Base-by-base conservation (phyloP, 495 filamentous ascomycete species). In the Aspergillus sclerotioniger region DNA sequence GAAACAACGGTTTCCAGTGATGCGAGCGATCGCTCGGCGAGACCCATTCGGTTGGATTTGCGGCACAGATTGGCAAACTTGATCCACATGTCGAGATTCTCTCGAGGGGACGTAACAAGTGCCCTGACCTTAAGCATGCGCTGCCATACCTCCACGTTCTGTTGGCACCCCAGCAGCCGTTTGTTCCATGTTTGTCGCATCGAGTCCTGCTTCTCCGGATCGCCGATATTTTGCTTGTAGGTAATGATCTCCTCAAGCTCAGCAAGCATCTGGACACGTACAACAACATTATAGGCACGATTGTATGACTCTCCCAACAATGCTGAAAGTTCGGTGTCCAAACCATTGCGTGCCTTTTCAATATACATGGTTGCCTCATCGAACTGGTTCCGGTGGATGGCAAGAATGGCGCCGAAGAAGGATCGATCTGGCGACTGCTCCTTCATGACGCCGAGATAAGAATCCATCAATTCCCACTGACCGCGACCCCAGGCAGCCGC, bases 31-130 rank as follows among this genome's bases (percentile, higher is more conserved):
- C 96, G 93, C 76, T 98, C 94, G 3, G 93, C 95, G n/a, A 99
- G 82, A 13, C 93, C 94, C 77, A 91, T 92, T 9, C 94, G 87
- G 51, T 90, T 89, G 31, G 91, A 96, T 68, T 98, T 99, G 63
- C 94, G 88, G 71, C 94, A 99, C 8, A 99, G 82, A 62, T 97
- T 98, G 58, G 95, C 90, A 65, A 96, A 98, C 67, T 99, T 99
- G 76, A 98, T 97, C 82, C 90, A 96, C 91, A 98, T 98, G 65
- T 94, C 89, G 80, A 95, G 89, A 62, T 98, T 96, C 68, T 99
- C 92, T 29, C 82, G 85, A 4, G 94, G 92, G 10, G 82, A 83
- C 51, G 96, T 92, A 49, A 99, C 94, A 46, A 99, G 83, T 15
- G 90, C 90, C 58, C 95, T 84, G 37, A 98, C 90, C 69, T 96